These are phyloP conservation scores for Urostyla sp. DNA, from an alignment of 73 alveolate species.

Conservation along the genomic window DNA sequence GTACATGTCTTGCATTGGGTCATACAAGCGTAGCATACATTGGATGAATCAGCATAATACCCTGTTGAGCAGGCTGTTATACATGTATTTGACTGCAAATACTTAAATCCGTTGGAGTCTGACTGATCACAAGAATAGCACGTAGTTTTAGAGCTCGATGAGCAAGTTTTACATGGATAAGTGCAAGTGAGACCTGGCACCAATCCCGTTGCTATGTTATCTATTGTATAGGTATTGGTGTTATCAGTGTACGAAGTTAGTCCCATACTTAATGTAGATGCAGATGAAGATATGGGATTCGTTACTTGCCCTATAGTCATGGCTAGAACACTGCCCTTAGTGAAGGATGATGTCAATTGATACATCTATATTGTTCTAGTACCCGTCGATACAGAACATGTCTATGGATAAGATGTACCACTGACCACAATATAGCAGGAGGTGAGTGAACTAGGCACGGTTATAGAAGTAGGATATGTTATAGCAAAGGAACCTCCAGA, in stretches of 20 bases:
- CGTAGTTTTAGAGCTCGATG: constrained; percentile 4
- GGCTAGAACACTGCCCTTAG: no score
- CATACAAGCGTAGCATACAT: no score
- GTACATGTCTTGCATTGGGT: no score
- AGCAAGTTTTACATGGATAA: constrained; percentile 66
- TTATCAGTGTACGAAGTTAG: constrained; percentile 20
- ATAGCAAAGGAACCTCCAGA: constrained; percentile 24
- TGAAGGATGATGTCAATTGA: no score
- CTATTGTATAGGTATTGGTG: constrained; percentile 29
- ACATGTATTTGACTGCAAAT: no score
- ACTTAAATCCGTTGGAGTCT: background rate
- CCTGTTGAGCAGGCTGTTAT: background rate
- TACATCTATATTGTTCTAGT: no score
- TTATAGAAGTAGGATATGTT: constrained; percentile 40
- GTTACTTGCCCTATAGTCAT: background rate
- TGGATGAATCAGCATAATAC: no score
- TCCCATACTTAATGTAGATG: background rate
- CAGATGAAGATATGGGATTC: background rate
- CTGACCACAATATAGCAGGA: background rate
- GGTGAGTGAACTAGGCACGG: constrained; percentile 9
- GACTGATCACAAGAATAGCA: constrained; percentile 30
- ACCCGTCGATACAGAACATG: no score
- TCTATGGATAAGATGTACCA: background rate
- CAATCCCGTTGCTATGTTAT: constrained; percentile 39
- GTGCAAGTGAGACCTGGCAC: constrained; percentile 59